These are phyloP conservation scores for Sarocladium brachiariae DNA, from an alignment of 2,329 filamentous ascomycete species.

Conservation along the genomic window DNA sequence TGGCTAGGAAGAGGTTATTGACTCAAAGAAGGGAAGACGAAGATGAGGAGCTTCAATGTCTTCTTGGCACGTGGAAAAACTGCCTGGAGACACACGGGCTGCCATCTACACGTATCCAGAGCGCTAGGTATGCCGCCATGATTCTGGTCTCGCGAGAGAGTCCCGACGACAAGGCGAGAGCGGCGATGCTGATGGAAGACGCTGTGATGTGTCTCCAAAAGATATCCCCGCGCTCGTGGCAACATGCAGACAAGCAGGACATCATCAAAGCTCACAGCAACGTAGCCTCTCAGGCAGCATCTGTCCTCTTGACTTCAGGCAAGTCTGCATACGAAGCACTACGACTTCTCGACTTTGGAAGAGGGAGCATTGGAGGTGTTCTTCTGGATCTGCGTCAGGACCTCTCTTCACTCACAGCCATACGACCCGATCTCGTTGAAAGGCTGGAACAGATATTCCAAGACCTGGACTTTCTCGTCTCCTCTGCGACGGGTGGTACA, in stretches of 20 bases:
- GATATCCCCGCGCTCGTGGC: not conserved
- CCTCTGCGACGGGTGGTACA: not conserved
- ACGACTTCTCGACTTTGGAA: constrained; percentile 19
- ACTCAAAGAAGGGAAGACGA: not conserved
- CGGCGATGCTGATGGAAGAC: not conserved
- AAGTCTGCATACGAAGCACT: constrained; percentile 10
- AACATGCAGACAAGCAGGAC: not conserved
- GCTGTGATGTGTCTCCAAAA: not conserved
- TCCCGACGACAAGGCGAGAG: not conserved
- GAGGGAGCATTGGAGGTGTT: constrained; percentile 18
- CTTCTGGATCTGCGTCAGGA: constrained; percentile 17
- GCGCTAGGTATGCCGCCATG: not conserved
- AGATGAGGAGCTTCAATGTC: not conserved
- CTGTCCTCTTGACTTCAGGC: not conserved
- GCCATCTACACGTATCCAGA: not conserved
- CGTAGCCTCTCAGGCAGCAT: not conserved
- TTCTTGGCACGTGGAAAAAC: not conserved
- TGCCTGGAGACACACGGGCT: not conserved
- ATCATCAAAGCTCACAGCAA: not conserved
- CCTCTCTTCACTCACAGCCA: not conserved
- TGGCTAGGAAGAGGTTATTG: not conserved
- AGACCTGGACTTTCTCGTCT: not conserved
- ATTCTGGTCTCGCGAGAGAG: not conserved
- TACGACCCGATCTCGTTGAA: not conserved
- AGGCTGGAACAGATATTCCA: not conserved